Percentiles rank a stretch among this genome's conserved stretches.
These are phyloP conservation scores for Amniculicola lignicola DNA, from an alignment of 495 filamentous ascomycete genomes.

Conservation along the genomic window DNA sequence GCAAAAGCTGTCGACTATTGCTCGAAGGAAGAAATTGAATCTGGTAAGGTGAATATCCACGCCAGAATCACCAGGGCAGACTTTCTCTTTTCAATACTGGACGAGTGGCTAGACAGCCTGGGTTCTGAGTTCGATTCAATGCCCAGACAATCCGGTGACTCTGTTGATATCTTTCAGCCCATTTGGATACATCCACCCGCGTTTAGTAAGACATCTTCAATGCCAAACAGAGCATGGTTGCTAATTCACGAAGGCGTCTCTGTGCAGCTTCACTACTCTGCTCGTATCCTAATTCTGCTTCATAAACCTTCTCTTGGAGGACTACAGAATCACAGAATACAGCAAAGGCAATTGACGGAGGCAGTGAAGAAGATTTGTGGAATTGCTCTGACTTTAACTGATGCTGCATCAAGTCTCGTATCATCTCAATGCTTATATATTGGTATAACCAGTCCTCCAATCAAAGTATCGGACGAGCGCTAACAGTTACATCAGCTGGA, in stretches of 20 bases:
- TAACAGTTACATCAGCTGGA: neutral
- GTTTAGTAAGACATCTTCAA: neutral
- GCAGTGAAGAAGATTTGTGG: neutral
- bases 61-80: neutral
- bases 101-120: neutral
- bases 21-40: neutral
- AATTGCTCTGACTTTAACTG: slow-evolving; percentile 1
- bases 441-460: neutral
- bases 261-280: neutral
- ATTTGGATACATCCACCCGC: slow-evolving; percentile 6
- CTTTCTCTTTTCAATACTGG: neutral
- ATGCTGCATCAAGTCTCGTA: neutral
- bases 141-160: neutral
- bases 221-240: neutral
- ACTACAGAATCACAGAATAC: neutral
- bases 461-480: neutral
- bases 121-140: neutral
- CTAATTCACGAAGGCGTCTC: neutral
- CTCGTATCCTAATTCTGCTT: slow-evolving; percentile 1
- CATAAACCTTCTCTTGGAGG: neutral
- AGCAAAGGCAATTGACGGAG: neutral
- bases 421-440: neutral
- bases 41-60: neutral
- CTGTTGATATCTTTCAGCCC: neutral
- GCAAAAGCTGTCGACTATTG: neutral